Percentiles rank a stretch among this genome's conserved stretches.
Conservation (phyloP, 148 eudicot species). For the Fagopyrum tataricum region DNA sequence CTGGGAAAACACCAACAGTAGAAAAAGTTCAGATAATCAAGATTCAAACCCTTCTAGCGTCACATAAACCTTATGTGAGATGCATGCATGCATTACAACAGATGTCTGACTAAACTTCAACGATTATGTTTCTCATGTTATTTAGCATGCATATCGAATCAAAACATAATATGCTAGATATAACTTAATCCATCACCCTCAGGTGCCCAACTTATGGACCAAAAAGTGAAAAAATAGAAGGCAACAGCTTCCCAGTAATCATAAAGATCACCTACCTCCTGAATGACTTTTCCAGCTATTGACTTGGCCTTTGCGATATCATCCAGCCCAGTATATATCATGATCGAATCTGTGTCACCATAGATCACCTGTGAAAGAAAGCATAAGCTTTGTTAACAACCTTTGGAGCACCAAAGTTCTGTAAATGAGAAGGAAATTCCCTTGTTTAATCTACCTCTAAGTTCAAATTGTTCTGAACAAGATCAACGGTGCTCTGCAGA, state of each 20-base stretch:
- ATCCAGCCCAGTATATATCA: conserved; percentile 97
- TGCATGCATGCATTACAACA: neutral
- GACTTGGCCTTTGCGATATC: conserved; percentile 69
- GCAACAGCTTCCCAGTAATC: neutral
- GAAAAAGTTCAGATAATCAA: neutral
- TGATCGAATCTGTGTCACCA: conserved; percentile 98
- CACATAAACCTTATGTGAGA: neutral
- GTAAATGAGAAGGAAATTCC: neutral
- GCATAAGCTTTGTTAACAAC: conserved; percentile 3
- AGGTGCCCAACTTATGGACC: no score
- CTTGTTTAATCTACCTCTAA: conserved; percentile 53
- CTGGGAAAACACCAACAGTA: neutral
- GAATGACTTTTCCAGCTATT: conserved; percentile 77
- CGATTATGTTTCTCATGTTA: neutral
- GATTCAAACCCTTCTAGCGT: neutral
- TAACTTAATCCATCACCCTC: no score
- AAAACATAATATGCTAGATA: no score
- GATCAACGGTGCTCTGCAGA: conserved; percentile 90
- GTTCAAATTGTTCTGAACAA: conserved; percentile 77
- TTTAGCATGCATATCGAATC: neutral
- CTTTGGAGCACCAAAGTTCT: neutral
- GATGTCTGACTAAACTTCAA: neutral
- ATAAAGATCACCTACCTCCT: conserved; percentile 47
- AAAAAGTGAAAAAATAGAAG: neutral
- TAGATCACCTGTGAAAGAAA: conserved; percentile 70